phyloP scores from a whole-genome alignment of 805 yeast genomes.

The Wickerhamiella vanderwaltii region DNA sequence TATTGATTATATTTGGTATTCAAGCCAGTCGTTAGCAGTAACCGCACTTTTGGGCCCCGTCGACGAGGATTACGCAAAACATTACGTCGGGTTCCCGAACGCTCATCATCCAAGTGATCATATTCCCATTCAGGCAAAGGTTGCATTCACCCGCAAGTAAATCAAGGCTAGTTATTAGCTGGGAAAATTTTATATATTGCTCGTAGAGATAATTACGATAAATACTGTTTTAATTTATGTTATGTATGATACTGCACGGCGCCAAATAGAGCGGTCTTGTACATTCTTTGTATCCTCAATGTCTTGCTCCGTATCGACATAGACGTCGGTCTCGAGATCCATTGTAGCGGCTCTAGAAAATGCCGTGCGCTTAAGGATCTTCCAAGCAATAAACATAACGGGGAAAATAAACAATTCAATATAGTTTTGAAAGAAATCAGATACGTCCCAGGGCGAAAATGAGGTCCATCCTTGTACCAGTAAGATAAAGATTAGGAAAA shows the following conservation, averaged over 20 bases:
- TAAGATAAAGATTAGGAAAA: conserved; percentile 37
- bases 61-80: conserved; percentile 62
- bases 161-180: no score
- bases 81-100: conserved; percentile 85
- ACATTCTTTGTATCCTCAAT: conserved; percentile 18
- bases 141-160: conserved; percentile 23
- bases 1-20: conserved; percentile 92
- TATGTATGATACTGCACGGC: background rate
- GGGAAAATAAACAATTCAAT: conserved; percentile 48
- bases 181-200: no score
- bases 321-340: conserved; percentile 72
- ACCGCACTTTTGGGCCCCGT: conserved; percentile 77
- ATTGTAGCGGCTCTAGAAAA: conserved; percentile 55
- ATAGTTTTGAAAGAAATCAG: conserved; percentile 53
- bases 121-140: conserved; percentile 69
- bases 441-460: conserved; percentile 53
- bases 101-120: conserved; percentile 92
- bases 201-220: no score
- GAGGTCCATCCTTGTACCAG: conserved; percentile 54
- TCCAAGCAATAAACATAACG: conserved; percentile 45
- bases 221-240: background rate
- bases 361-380: conserved; percentile 48
- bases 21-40: conserved; percentile 68
- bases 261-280: conserved; percentile 1
- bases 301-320: conserved; percentile 40